Evolutionary conservation across 2,329 filamentous ascomycete genomes (phyloP).

Genomic region (Zymoseptoria pseudotritici): DNA sequence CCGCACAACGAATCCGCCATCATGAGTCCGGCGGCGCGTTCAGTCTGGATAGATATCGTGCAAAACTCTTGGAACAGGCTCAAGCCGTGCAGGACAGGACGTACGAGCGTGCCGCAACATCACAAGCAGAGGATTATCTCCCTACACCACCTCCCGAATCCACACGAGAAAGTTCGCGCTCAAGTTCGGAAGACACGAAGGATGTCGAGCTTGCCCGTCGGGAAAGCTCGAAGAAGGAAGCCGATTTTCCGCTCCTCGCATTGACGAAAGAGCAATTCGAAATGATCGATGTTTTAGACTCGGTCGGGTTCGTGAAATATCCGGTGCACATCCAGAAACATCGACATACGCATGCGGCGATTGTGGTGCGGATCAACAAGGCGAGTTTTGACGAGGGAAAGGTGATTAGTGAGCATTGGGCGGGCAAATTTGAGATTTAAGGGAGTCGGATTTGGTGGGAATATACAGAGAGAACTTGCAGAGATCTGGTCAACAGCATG

Average conservation of each 20-base stretch:
- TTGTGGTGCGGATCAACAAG: constrained; percentile 69
- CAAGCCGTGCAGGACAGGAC: constrained; percentile 69
- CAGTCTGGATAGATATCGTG: constrained; percentile 61
- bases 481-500: neutral
- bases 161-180: constrained; percentile 20
- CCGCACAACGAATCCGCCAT: constrained; percentile 63
- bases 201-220: constrained; percentile 7
- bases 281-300: constrained; percentile 72
- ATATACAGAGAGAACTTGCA: neutral
- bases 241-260: constrained; percentile 59
- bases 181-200: constrained; percentile 1
- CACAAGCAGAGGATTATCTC: constrained; percentile 63
- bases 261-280: constrained; percentile 72
- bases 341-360: constrained; percentile 80
- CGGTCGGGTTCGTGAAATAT: constrained; percentile 51
- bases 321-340: constrained; percentile 68
- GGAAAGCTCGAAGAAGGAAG: constrained; percentile 24
- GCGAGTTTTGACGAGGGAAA: constrained; percentile 66
- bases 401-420: constrained; percentile 73
- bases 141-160: constrained; percentile 36
- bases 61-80: constrained; percentile 68
- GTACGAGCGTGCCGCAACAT: constrained; percentile 64
- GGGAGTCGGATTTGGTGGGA: neutral
- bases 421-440: constrained; percentile 61
- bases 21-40: constrained; percentile 61